Base-by-base conservation (phyloP, 768 basidiomycete species). In the Russula lepida region DNA sequence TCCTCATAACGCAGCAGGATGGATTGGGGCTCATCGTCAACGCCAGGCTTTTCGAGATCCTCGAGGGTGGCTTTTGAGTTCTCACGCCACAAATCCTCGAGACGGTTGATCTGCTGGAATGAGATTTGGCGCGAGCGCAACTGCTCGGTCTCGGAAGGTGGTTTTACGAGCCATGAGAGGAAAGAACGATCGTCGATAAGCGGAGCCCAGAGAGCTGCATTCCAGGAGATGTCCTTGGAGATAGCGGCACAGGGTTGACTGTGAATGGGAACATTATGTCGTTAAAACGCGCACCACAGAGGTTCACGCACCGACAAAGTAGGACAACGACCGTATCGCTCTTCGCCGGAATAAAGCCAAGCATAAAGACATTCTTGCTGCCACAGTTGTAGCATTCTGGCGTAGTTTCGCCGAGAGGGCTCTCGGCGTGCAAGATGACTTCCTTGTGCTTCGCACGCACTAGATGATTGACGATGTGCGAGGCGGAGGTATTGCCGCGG, bases 321-420 rank as follows among this genome's bases (percentile, higher is more conserved):
- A 99, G 79, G 35, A 99, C 95, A 37, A 99, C 97, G 41, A 99
- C 97, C 5, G 97, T 98, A 70, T 99, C 97, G 70, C 91, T 92
- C 77, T 99, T 99, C 21, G 97, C 97, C 3, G 97, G 97, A 68
- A 99, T 99, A 69, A 99, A 99, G 4, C 97, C 97, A 19, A 99
- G 83, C 90, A 98, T 94, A 71, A 99, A 99, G 13, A 98, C 97
- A 70, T 99, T 99, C 76, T 97, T 98, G 78, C 91, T 95, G 17
- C 97, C 97, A 70, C 97, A 99, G 69, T 94, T 95, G 78, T 99
- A 99, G 73, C 97, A 99, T 76, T 99, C 97, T 0, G 97, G 97
- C 0, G 92, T 90, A 1, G 97, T 98, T 75, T 98, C 97, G 2
- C 97, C 97, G 3, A 99, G 79, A 2, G 95, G 92, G 60, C 89